These are phyloP conservation scores for Calocybe gangraenosa DNA, from an alignment of 768 basidiomycete species.

Conservation along the genomic window DNA sequence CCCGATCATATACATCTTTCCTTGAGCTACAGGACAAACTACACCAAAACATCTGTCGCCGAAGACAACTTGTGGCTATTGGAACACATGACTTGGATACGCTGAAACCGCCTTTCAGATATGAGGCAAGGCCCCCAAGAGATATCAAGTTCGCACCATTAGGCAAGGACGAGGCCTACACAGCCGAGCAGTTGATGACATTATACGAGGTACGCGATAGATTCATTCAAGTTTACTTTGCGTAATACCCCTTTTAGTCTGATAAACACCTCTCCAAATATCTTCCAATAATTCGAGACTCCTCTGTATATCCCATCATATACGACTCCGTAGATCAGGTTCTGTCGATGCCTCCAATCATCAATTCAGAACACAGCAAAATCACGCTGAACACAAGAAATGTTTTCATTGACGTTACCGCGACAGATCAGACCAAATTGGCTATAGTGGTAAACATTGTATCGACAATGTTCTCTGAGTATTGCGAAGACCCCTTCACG, in stretches of 20 bases:
- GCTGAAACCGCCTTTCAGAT: constrained; percentile 82
- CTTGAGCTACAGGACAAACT: constrained; percentile 99
- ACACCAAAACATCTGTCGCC: constrained; percentile 91
- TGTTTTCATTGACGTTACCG: constrained; percentile 95
- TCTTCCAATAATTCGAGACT: constrained; percentile 90
- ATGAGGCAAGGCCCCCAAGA: constrained; percentile 75
- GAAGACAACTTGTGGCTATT: constrained; percentile 89
- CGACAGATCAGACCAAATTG: constrained; percentile 95
- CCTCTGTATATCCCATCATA: constrained; percentile 96
- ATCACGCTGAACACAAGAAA: constrained; percentile 92
- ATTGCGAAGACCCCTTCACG: constrained; percentile 90
- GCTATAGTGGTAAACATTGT: constrained; percentile 95
- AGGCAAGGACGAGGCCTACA: constrained; percentile 73
- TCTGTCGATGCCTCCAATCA: constrained; percentile 96
- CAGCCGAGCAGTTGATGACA: constrained; percentile 88
- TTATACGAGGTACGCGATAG: constrained; percentile 73
- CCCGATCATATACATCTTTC: constrained; percentile 89
- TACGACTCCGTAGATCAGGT: constrained; percentile 88
- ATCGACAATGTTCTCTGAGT: constrained; percentile 97
- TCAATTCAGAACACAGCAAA: constrained; percentile 96
- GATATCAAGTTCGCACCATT: constrained; percentile 91
- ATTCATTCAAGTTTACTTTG: not conserved
- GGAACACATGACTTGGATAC: constrained; percentile 98
- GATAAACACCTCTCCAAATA: constrained; percentile 90
- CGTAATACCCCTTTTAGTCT: constrained; percentile 43